Evolutionary conservation across 768 basidiomycete genomes (phyloP), one percentile per base, ranked within the genome.

Genomic region (Coprinellus aureogranulatus): DNA sequence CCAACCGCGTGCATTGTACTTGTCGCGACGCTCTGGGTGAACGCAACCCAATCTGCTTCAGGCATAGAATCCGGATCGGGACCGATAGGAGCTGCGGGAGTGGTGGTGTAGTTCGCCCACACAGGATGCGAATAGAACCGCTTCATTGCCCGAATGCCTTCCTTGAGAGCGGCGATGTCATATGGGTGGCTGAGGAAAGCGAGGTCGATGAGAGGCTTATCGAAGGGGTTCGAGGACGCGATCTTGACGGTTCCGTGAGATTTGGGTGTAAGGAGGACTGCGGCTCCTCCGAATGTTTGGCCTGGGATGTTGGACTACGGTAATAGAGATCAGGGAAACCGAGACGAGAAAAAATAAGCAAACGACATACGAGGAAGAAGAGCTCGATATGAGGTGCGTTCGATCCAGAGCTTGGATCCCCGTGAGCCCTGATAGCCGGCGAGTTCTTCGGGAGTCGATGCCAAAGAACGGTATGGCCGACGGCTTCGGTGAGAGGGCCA

Each of bases 201-300:
- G 4, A 77, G 75, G 65, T 82, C 73, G 66, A 82, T 79, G 18
- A 68, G 42, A 0, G 81, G 81, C 3, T 23, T 3, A 23, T 54
- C 52, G 26, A 59, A 54, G 39, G 58, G 58, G 44, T 59, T 42
- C 9, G 23, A 41, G 4, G 58, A 59, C 1, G 40, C 12, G n/a
- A 59, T 16, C 45, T 27, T 46, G 30, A 59, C 31, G 18, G 58
- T 18, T 9, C 58, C 39, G 39, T 44, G 45, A 9, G 54, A 55
- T 20, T 54, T 20, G 27, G 27, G 55, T 2, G 45, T 39, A 3
- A 59, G 8, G 20, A 59, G 50, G 11, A 34, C n/a, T 2, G 41
- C 39, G 20, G 27, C 30, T 22, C 30, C 26, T 16, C 41, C 20
- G 14, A 5, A 44, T 6, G 20, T 44, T n/a, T 22, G 16, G 14